Evolutionary conservation across 2,329 filamentous ascomycete genomes (phyloP), one percentile per base, ranked within the genome.

Genomic region (Truncatella angustata): DNA sequence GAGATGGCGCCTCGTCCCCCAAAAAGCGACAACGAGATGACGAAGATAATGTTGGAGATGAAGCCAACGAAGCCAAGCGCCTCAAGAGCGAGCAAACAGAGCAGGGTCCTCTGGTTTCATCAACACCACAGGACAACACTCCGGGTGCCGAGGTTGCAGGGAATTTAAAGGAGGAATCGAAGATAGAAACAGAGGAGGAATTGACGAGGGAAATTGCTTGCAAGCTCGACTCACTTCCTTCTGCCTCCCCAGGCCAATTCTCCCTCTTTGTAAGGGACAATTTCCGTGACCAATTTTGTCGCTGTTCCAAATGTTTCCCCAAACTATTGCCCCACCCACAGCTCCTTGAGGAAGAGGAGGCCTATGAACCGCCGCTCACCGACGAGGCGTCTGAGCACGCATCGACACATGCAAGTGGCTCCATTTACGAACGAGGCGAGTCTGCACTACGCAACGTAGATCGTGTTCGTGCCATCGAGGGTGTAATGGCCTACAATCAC

Each of bases 401-500:
- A 26, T 83, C 78, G 4, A 84, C 81, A 2, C 77, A 83, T 4
- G 88, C 90, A 46, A 92, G 90, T 30, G 89, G 89, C 42, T 94
- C 88, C 57, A 78, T 99, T 2, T 84, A 95, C 30, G 92, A 97
- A 46, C 89, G 91, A 16, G 94, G 94, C 43, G 94, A 99, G 73
- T 93, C 90, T 44, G 93, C 92, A 0, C 80, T 99, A 24, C 91
- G 86, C 66, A 95, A 91, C 62, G 86, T 99, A 52, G 94, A 99
- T 66, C 88, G 94, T 2, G 93, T 97, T 6, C 81, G 87, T 12
- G 94, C 94, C 4, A 96, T 99, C 51, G 90, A 99, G 69, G 94
- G 94, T 14, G 93, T 96, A 42, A 97, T 97, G 91, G 93, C 92
- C 0, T 99, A 97, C 72, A 97, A 97, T 63, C 88, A 96, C 63